Evolutionary conservation across 1,284 basidiomycete species (phyloP).

Genomic region (Singerocomus inundabilis): DNA sequence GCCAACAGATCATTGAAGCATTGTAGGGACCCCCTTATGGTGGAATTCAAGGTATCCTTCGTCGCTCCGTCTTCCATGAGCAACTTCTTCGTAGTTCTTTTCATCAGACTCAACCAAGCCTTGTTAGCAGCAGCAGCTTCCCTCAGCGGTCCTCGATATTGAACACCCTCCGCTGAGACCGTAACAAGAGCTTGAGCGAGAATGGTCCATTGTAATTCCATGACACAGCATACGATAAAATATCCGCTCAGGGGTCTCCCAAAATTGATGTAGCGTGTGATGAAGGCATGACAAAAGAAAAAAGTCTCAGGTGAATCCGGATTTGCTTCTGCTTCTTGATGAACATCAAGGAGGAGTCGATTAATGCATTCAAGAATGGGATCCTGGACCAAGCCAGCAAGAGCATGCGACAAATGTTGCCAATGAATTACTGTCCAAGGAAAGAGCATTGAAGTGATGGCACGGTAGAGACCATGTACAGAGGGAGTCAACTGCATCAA

Average conservation of each 20-base stretch:
- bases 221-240: slow-evolving; percentile 82
- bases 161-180: slow-evolving; percentile 30
- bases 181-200: slow-evolving; percentile 72
- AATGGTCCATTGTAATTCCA: slow-evolving; percentile 82
- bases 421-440: slow-evolving; percentile 73
- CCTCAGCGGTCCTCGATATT: slow-evolving; percentile 39
- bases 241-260: slow-evolving; percentile 83
- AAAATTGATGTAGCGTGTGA: slow-evolving; percentile 73
- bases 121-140: slow-evolving; percentile 80
- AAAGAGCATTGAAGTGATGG: slow-evolving; percentile 76
- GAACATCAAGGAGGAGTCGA: slow-evolving; percentile 58
- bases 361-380: slow-evolving; percentile 69
- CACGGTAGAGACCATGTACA: slow-evolving; percentile 85
- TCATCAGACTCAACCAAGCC: slow-evolving; percentile 72
- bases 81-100: slow-evolving; percentile 44
- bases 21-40: slow-evolving; percentile 61
- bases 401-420: slow-evolving; percentile 52
- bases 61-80: slow-evolving; percentile 37
- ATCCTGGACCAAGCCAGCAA: slow-evolving; percentile 58
- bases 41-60: slow-evolving; percentile 45
- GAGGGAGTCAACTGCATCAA: slow-evolving; percentile 78
- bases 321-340: slow-evolving; percentile 49
- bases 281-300: slow-evolving; percentile 66
- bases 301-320: slow-evolving; percentile 28
- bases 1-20: slow-evolving; percentile 71